A percentile compares a stretch with the other conserved stretches of the same genome.
phyloP scores from a whole-genome alignment of 1,284 basidiomycete species.

The Amylostereum chailletii region DNA sequence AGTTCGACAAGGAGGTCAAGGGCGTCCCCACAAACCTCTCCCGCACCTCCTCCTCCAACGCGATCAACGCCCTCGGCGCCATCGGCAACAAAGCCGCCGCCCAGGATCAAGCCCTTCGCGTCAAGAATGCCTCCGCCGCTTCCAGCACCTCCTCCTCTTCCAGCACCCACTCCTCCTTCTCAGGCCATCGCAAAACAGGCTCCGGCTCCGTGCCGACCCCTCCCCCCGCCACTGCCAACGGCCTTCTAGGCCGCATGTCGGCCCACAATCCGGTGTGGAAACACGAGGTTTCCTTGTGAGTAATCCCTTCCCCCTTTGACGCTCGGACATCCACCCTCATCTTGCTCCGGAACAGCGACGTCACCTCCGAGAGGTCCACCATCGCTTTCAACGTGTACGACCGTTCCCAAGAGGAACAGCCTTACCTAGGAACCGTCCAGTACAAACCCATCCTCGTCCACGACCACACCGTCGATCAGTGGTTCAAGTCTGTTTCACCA shows the following conservation, averaged over 20 bases:
- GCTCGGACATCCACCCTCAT: slow-evolving; percentile 12
- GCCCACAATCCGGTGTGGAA: slow-evolving; percentile 97
- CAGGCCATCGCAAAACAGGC: slow-evolving; percentile 8
- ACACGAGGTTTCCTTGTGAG: slow-evolving; percentile 95
- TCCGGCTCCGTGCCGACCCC: slow-evolving; percentile 16
- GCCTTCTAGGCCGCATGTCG: slow-evolving; percentile 56
- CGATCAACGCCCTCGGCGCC: slow-evolving; percentile 61
- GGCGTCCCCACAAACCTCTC: slow-evolving; percentile 64
- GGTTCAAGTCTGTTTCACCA: slow-evolving; percentile 73
- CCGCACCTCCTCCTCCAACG: slow-evolving; percentile 49
- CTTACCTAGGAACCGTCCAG: slow-evolving; percentile 87
- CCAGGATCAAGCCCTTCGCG: slow-evolving; percentile 16
- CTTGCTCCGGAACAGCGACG: slow-evolving; percentile 55
- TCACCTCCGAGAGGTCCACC: slow-evolving; percentile 84
- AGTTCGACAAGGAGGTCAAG: slow-evolving; percentile 81
- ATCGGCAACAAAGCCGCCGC: slow-evolving; percentile 49
- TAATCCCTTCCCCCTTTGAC: slow-evolving; percentile 13
- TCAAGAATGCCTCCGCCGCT: slow-evolving; percentile 30
- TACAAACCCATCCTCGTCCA: slow-evolving; percentile 87
- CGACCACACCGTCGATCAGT: slow-evolving; percentile 93
- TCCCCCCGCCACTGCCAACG: slow-evolving; percentile 29
- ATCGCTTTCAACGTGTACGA: slow-evolving; percentile 93
- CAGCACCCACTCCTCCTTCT: slow-evolving; percentile 6
- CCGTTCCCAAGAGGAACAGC: slow-evolving; percentile 72
- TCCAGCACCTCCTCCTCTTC: slow-evolving; percentile 23